Percentiles rank a stretch among this genome's conserved stretches.
phyloP scores from a whole-genome alignment of 805 yeast genomes.

The Yamadazyma paraphyllophila region DNA sequence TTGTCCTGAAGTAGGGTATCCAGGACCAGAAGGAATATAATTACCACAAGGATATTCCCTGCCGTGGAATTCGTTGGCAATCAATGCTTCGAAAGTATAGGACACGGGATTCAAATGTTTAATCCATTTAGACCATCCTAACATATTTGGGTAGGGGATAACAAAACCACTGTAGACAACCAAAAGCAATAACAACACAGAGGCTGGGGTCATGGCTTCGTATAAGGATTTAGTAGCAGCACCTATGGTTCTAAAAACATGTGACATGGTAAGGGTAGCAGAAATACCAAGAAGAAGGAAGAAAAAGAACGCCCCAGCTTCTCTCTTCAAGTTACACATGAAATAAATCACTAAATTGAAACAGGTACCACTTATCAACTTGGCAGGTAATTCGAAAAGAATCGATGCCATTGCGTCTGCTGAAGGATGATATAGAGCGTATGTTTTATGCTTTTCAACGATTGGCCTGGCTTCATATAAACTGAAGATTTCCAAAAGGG shows the following conservation, averaged over 20 bases:
- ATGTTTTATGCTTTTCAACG: constrained; percentile 67
- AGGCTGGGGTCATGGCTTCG: constrained; percentile 47
- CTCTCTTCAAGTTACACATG: constrained; percentile 45
- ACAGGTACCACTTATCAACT: constrained; percentile 34
- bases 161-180: constrained; percentile 55
- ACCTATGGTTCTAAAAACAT: constrained; percentile 42
- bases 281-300: constrained; percentile 30
- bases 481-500: constrained; percentile 58
- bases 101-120: constrained; percentile 42
- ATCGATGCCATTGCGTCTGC: constrained; percentile 68
- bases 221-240: constrained; percentile 42
- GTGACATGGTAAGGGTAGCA: constrained; percentile 43
- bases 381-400: constrained; percentile 62
- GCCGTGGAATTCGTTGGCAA: constrained; percentile 65
- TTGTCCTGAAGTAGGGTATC: constrained; percentile 34
- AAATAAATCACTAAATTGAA: constrained; percentile 43
- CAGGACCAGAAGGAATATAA: constrained; percentile 59
- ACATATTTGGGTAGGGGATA: constrained; percentile 46
- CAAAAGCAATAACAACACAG: constrained; percentile 49
- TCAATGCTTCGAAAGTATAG: constrained; percentile 54
- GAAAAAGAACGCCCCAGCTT: constrained; percentile 37
- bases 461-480: constrained; percentile 64
- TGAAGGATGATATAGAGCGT: constrained; percentile 71
- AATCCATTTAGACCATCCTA: constrained; percentile 65
- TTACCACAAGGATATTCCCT: constrained; percentile 52